Percentiles rank a stretch among this genome's conserved stretches.
These are phyloP conservation scores for Fusarium udum DNA, from an alignment of 2,329 filamentous ascomycete species.

Conservation along the genomic window DNA sequence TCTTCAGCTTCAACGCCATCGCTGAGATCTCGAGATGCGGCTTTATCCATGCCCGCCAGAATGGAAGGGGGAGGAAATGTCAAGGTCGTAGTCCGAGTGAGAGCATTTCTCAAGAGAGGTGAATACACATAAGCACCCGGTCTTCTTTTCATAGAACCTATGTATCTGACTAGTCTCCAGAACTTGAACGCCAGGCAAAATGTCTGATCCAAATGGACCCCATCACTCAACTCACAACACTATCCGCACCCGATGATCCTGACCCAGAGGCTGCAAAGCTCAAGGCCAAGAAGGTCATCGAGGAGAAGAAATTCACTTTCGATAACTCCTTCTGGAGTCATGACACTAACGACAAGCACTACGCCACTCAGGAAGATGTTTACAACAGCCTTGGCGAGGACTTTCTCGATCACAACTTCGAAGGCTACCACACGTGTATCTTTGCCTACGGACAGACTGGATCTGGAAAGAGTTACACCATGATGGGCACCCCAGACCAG, in stretches of 20 bases:
- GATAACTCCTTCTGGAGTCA: slow-evolving; percentile 99
- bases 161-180: slow-evolving; percentile 57
- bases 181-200: slow-evolving; percentile 80
- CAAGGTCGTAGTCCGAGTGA: slow-evolving; percentile 81
- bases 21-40: slow-evolving; percentile 75
- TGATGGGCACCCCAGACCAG: slow-evolving; percentile 89
- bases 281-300: slow-evolving; percentile 76
- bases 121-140: slow-evolving; percentile 34
- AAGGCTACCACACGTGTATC: slow-evolving; percentile 98
- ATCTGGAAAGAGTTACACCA: slow-evolving; percentile 97
- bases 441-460: slow-evolving; percentile 99
- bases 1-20: slow-evolving; percentile 84
- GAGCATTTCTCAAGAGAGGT: slow-evolving; percentile 84
- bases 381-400: slow-evolving; percentile 95
- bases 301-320: slow-evolving; percentile 94
- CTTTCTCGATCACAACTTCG: slow-evolving; percentile 98
- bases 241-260: slow-evolving; percentile 73
- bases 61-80: slow-evolving; percentile 79
- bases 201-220: slow-evolving; percentile 95
- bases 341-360: slow-evolving; percentile 79
- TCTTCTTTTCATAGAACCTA: background rate
- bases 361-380: slow-evolving; percentile 90
- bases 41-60: slow-evolving; percentile 64
- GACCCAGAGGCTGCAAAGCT: slow-evolving; percentile 63
- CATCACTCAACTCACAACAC: slow-evolving; percentile 81